Evolutionary conservation across 179 eudicot species (phyloP), one percentile per base, ranked within the genome.

Genomic region (Silene vulgaris): DNA sequence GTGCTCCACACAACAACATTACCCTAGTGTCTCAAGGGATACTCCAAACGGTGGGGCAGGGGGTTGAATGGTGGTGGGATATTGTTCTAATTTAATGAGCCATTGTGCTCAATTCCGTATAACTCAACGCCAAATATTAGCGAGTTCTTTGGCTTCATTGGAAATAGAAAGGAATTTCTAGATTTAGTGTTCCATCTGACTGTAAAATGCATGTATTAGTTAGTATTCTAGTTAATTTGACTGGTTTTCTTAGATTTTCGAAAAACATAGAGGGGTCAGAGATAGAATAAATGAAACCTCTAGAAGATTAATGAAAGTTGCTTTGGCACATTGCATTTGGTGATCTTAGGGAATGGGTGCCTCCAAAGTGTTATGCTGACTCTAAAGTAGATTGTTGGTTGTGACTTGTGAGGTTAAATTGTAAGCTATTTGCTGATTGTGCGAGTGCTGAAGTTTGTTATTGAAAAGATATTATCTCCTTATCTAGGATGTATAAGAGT

Each of bases 241-340:
- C 32, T 1, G 28, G 52, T 17, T 37, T 20, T 35, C 26, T 37
- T 43, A 28, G 3, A 50, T 37, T 37, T 37, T 29, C 1, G 8
- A 19, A 37, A 40, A 68, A 37, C 16, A 43, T 68, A n/a, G 56
- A 35, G 11, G 11, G 8, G 48, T 11, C 43, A 28, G 3, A 28
- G 17, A 30, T 65, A 6, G 43, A 65, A 61, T 21, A 3, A 63
- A 63, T 26, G 43, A 30, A 19, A 13, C 32, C 56, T 69, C 1
- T 30, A 48, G 45, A 69, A 8, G 54, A 37, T 54, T 43, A 40
- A 40, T 26, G 19, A 37, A 8, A 37, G 28, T 68, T 68, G 50
- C 4, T 37, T 68, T 5, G 72, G 37, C 3, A 21, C 48, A 65
- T 65, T 30, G 70, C 26, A 32, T 66, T 40, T 37, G 72, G 72